phyloP scores from a whole-genome alignment of 768 basidiomycete species.

The Lactifluus pinguis region DNA sequence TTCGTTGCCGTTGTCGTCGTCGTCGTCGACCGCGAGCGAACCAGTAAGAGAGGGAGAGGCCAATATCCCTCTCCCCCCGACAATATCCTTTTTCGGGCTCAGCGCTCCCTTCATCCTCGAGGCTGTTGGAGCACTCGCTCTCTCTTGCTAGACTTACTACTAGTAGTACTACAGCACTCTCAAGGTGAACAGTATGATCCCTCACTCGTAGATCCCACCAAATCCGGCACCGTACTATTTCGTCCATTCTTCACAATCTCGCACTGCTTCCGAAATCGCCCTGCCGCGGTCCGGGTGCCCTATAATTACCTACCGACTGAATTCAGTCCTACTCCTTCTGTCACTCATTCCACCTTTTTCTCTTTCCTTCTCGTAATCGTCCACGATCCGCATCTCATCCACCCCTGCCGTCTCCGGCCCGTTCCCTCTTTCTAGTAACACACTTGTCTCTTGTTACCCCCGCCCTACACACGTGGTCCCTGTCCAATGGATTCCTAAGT shows the following conservation, averaged over 20 bases:
- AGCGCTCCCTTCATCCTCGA: constrained; percentile 12
- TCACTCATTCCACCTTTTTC: constrained; percentile 3
- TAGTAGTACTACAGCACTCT: not conserved
- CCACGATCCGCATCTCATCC: constrained; percentile 1
- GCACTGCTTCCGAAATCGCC: constrained; percentile 6
- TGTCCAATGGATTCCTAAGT: not conserved
- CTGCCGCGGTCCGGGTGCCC: not conserved
- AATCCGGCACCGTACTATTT: constrained; percentile 7
- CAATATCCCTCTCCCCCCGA: not conserved
- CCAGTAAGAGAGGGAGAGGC: constrained; percentile 2
- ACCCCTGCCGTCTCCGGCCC: not conserved
- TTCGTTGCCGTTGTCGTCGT: constrained; percentile 1
- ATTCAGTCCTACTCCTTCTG: not conserved
- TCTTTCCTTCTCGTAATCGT: constrained; percentile 1
- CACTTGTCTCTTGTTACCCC: not conserved
- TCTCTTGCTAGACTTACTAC: too few species aligned
- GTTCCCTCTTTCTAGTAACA: not conserved
- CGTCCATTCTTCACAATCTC: constrained; percentile 8
- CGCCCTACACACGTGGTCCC: not conserved
- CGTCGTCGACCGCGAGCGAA: constrained; percentile 2
- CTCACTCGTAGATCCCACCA: constrained; percentile 8
- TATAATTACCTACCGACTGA: not conserved
- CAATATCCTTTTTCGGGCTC: constrained; percentile 13
- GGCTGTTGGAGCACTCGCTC: not conserved
- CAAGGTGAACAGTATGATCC: not conserved